These are phyloP conservation scores for Salix koriyanagi DNA, from an alignment of 345 rosid species.

Conservation along the genomic window DNA sequence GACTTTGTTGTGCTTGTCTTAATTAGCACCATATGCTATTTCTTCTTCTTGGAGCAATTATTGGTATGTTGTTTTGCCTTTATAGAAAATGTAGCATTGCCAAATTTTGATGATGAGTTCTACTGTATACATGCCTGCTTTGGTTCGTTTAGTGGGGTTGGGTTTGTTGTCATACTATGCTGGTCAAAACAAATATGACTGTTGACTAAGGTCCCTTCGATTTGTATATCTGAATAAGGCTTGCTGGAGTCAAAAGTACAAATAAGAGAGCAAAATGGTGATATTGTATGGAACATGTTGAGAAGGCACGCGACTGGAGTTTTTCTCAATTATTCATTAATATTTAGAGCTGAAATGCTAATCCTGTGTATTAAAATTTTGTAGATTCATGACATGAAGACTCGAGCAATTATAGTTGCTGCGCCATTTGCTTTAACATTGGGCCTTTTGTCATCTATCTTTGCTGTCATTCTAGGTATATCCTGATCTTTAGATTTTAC, in stretches of 20 bases:
- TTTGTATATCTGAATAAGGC: neutral
- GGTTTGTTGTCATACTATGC: neutral
- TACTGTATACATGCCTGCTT: neutral
- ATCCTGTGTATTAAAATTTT: slow-evolving; percentile 12
- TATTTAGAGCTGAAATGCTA: slow-evolving; percentile 5
- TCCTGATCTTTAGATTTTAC: slow-evolving; percentile 4
- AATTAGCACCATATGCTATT: slow-evolving; percentile 84
- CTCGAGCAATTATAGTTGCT: slow-evolving; percentile 63
- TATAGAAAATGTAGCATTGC: neutral
- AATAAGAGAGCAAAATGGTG: neutral
- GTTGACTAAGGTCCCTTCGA: neutral
- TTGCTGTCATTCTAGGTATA: slow-evolving; percentile 71
- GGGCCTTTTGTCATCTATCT: slow-evolving; percentile 65
- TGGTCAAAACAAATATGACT: neutral
- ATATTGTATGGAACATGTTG: neutral
- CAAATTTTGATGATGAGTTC: neutral
- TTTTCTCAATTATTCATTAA: neutral
- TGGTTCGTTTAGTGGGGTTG: neutral
- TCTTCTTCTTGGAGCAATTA: slow-evolving; percentile 93
- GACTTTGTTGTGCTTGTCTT: slow-evolving; percentile 89
- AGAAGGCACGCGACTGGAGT: neutral
- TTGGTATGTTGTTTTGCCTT: slow-evolving; percentile 52
- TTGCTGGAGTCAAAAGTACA: neutral
- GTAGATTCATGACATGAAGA: slow-evolving; percentile 61
- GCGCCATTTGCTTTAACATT: slow-evolving; percentile 82